Base-by-base conservation (phyloP, 805 yeast genomes). In the Cyberlindnera petersonii region DNA sequence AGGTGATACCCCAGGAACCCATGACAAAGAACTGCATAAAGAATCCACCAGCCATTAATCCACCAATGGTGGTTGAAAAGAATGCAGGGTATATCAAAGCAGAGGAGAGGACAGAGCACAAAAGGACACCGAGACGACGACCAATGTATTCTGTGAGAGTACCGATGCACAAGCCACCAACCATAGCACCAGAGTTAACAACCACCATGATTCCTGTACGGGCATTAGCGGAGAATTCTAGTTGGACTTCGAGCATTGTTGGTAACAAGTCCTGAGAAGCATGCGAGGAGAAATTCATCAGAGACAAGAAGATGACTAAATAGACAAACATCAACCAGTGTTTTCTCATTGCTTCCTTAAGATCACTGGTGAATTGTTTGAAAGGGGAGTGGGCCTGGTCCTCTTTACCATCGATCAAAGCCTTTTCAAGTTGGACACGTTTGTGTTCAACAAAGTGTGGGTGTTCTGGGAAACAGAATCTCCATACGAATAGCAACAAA, bases 251-350 rank as follows among this genome's bases (percentile, higher is more conserved):
- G 35, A 82, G 63, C 63, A 78, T 65, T 1, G 86, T 78, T 26
- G 87, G 86, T 59, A 72, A 79, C 54, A 82, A 63, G 58, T 82
- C 91, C 61, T 82, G 88, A 6, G 86, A 75, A 1, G 86, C 86
- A 50, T 82, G 91, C 8, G 85, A 73, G 64, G 74, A 71, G 63
- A 80, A 82, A 60, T 81, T 82, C 68, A 79, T 76, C 15, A 82
- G 84, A 15, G 83, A 71, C 80, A 81, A 73, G 56, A 79, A 61
- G 10, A 82, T 53, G 27, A 83, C 72, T 47, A 75, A 60, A 58
- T 79, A 82, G 31, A 73, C 52, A 44, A 77, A 64, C 44, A 75
- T 62, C 36, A 80, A 67, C 88, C 87, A 82, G 56, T 82, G 76
- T 19, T 61, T 56, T 48, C 59, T 67, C 37, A 74, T 32, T 1